Base-by-base conservation (phyloP, 495 filamentous ascomycete species). In the Penicillium antarcticum region DNA sequence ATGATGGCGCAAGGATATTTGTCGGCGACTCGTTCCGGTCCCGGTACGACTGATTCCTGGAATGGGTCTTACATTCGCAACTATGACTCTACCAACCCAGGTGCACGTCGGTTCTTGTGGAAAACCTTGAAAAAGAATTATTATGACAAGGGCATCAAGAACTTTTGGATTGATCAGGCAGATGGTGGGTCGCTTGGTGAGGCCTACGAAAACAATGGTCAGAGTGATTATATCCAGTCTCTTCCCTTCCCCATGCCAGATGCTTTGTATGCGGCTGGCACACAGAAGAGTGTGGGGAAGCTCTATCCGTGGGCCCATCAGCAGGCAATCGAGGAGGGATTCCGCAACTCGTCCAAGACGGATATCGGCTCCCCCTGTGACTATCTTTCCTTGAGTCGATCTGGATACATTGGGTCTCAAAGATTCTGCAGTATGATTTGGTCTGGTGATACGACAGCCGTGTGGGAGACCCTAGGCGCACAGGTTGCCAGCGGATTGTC, bases 131-230 rank as follows among this genome's bases (percentile, higher is more conserved):
- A 65, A 18, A 29, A n/a, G n/a, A 59, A 65, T 35, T 65, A 65
- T 32, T 65, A 44, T 26, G 58, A 65, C 31, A 61, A 65, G n/a
- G 61, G 61, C 9, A 62, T 65, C 14, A 58, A 58, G 33, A 61
- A 61, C 33, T 65, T 63, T 51, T 69, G 66, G 66, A 63, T 69
- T 42, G 66, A 69, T 36, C 61, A 69, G 46, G 66, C 63, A 5
- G 63, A 69, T 26, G 63, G 63, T 18, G 66, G 63, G 0, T 37
- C 64, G 1, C 61, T 67, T 5, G 64, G 64, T 23, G 64, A 67
- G 35, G 61, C 61, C 1, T 65, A 65, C 36, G 61, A 67, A 42
- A 67, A 67, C 37, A 67, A 67, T 18, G 64, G 64, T 0, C 64
- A 67, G 31, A 62, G 58, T 31, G 38, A 44, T 37, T 65, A 64